These are phyloP conservation scores for Fusarium udum DNA, from an alignment of 2,329 filamentous ascomycete genomes.

Conservation along the genomic window DNA sequence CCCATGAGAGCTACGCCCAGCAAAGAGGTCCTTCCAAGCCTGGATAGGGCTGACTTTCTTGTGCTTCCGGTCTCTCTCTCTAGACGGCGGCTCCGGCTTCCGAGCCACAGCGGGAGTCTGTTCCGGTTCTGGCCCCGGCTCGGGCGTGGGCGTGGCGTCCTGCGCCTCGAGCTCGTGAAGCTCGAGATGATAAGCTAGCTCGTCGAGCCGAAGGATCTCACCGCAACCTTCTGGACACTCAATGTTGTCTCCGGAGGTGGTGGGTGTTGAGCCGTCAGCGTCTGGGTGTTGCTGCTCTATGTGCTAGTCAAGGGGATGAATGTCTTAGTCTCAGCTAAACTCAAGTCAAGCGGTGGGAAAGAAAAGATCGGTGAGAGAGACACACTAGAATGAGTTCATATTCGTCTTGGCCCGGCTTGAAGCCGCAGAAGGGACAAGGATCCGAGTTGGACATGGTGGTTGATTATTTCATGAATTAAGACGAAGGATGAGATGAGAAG, in stretches of 20 bases:
- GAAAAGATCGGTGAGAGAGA: background rate
- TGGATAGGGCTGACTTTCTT: slow-evolving; percentile 30
- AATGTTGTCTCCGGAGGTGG: slow-evolving; percentile 10
- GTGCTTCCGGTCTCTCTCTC: slow-evolving; percentile 19
- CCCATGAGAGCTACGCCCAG: slow-evolving; percentile 2
- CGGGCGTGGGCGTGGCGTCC: slow-evolving; percentile 26
- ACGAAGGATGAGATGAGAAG: background rate
- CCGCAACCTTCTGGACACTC: slow-evolving; percentile 58
- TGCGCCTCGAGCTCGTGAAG: slow-evolving; percentile 41
- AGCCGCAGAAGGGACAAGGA: slow-evolving; percentile 52
- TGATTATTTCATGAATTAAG: background rate
- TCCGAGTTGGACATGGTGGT: slow-evolving; percentile 14
- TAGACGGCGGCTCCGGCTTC: slow-evolving; percentile 14
- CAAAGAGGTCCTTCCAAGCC: slow-evolving; percentile 39
- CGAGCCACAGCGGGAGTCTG: slow-evolving; percentile 5
- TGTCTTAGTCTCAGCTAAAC: slow-evolving; percentile 22
- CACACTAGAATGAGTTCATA: slow-evolving; percentile 50
- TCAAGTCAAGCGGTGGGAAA: background rate
- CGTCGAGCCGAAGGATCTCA: slow-evolving; percentile 54
- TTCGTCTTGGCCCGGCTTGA: slow-evolving; percentile 43
- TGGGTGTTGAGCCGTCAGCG: slow-evolving; percentile 23
- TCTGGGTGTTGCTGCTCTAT: slow-evolving; percentile 44
- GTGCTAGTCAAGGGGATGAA: slow-evolving; percentile 35
- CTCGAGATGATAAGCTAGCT: slow-evolving; percentile 39
- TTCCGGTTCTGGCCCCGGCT: slow-evolving; percentile 20